These are phyloP conservation scores for Triticum aestivum DNA, from an alignment of 176 grass and related monocot genomes.

Conservation along the genomic window IWGSC_CS_RefSeq_v2.1 NC_057812.1:694869818-694870317, in stretches of 20 bases:
- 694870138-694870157: neutral
- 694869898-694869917: too few species aligned
- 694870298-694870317: slow-evolving; percentile 14
- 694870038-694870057: neutral
- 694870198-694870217: neutral
- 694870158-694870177: neutral
- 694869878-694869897: too few species aligned
- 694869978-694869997: too few species aligned
- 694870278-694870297: neutral
- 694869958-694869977: too few species aligned
- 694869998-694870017: too few species aligned
- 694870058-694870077: too few species aligned
- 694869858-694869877: too few species aligned
- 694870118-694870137: neutral
- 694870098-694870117: slow-evolving; percentile 3
- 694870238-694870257: neutral
- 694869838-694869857: too few species aligned
- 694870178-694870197: neutral
- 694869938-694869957: too few species aligned
- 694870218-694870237: neutral
- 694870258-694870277: neutral
- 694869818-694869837: too few species aligned
- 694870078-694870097: neutral
- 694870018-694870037: too few species aligned
- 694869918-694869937: too few species aligned